These are phyloP conservation scores for Botryotinia narcissicola DNA, from an alignment of 2,329 filamentous ascomycete species.

Conservation along the genomic window DNA sequence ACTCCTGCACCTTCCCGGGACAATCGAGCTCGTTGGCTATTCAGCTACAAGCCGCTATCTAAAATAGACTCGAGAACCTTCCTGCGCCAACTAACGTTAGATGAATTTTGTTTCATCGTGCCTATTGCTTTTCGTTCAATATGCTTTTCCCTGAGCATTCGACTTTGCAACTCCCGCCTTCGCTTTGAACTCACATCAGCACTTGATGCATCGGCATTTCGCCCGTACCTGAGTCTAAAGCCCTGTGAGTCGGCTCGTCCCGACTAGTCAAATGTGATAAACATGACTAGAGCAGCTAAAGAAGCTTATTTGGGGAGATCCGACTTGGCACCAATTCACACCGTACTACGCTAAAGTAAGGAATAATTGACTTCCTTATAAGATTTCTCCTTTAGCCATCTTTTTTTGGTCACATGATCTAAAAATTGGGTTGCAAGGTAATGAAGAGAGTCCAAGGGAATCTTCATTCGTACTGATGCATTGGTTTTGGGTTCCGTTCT, in stretches of 20 bases:
- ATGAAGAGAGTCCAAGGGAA: background rate
- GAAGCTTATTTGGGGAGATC: constrained; percentile 12
- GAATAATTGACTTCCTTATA: background rate
- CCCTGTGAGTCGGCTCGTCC: background rate
- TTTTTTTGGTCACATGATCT: background rate
- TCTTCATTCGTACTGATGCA: background rate
- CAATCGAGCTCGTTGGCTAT: background rate
- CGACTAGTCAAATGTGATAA: background rate
- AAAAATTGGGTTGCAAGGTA: background rate
- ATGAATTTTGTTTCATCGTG: background rate
- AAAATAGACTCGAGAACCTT: background rate
- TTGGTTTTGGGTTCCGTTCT: background rate
- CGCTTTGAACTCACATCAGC: background rate
- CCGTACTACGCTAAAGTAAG: background rate
- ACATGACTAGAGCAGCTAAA: background rate
- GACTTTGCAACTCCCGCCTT: background rate
- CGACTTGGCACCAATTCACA: background rate
- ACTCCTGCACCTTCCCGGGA: background rate
- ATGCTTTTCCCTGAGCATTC: background rate
- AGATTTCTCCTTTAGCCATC: background rate
- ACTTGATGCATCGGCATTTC: background rate
- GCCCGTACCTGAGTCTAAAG: background rate
- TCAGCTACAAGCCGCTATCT: background rate
- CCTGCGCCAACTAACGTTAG: background rate
- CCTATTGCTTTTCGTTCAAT: background rate